phyloP scores from a whole-genome alignment of 2,329 filamentous ascomycete genomes.

The Colletotrichum navitas region DNA sequence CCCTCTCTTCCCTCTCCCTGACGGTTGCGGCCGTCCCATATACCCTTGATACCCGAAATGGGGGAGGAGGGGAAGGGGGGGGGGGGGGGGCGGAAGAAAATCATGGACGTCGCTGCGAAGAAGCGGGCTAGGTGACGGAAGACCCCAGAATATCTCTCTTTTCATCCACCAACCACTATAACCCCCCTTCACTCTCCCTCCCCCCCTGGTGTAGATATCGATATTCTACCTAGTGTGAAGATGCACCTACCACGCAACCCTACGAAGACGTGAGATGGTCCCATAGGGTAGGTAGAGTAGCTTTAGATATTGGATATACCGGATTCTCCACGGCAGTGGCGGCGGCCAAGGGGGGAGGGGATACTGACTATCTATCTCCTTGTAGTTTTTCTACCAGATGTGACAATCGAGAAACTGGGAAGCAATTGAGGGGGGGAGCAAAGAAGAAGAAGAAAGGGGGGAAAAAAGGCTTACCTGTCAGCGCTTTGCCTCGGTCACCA shows the following conservation, averaged over 20 bases:
- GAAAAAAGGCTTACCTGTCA: neutral
- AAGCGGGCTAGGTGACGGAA: constrained; percentile 2
- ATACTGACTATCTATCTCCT: no score
- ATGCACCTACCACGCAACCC: neutral
- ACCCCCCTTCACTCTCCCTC: neutral
- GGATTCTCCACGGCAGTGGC: neutral
- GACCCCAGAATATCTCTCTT: constrained; percentile 28
- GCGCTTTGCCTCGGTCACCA: neutral
- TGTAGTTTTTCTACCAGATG: neutral
- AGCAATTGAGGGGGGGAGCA: no score
- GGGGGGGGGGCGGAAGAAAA: neutral
- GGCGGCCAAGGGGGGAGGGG: neutral
- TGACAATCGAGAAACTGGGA: neutral
- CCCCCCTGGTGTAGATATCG: neutral
- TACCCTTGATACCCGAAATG: neutral
- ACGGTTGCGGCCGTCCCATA: neutral
- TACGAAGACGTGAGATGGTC: neutral
- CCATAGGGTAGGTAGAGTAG: neutral
- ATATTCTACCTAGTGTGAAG: neutral
- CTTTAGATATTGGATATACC: neutral
- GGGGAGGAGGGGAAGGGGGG: no score
- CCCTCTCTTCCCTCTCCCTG: neutral
- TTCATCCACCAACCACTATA: neutral
- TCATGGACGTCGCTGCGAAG: neutral
- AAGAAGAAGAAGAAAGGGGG: neutral